Evolutionary conservation across 306 rosid genomes (phyloP), one percentile per base, ranked within the genome.

Genomic region (Canavalia ensiformis): DNA sequence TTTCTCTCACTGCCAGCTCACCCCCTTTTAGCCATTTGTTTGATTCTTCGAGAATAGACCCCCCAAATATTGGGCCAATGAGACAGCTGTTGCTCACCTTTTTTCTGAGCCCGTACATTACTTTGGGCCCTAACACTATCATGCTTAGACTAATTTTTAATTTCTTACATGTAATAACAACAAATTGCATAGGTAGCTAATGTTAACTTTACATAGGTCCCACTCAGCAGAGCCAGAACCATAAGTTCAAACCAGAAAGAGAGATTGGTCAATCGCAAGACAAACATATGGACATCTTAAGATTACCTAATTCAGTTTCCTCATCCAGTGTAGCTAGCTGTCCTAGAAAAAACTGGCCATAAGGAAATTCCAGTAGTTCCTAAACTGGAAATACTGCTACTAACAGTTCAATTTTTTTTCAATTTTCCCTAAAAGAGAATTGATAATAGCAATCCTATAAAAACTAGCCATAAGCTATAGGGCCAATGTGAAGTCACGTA

Each of bases 381-480:
- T 5, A 62, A 47, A 60, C 35, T 46, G 12, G 41, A 47, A 62
- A 76, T 10, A 76, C 47, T 60, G 33, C 11, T 11, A 47, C 39
- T 2, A 56, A 68, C 51, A 57, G 37, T 47, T 69, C 75, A 30
- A 62, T 52, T 60, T 45, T 42, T 56, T 31, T 54, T 41, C 39
- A 42, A 44, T 44, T 56, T 31, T 57, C 35, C 76, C 76, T 31
- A 68, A 68, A 78, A 67, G 4, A 67, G 18, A 56, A 82, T 39
- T 51, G n/a, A 51, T 2, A 70, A 59, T 18, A 33, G 67, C 67
- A 60, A 70, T 41, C 78, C 63, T 55, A 80, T 25, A 72, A 57
- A 78, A 78, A 75, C 74, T 34, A 72, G 63, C 57, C 49, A 84
- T 12, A 56, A 84, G 73, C 52, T 57, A 56, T 13, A 45, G 58